Conservation (phyloP, 805 yeast genomes). For the Saccharomyces paradoxus region DNA sequence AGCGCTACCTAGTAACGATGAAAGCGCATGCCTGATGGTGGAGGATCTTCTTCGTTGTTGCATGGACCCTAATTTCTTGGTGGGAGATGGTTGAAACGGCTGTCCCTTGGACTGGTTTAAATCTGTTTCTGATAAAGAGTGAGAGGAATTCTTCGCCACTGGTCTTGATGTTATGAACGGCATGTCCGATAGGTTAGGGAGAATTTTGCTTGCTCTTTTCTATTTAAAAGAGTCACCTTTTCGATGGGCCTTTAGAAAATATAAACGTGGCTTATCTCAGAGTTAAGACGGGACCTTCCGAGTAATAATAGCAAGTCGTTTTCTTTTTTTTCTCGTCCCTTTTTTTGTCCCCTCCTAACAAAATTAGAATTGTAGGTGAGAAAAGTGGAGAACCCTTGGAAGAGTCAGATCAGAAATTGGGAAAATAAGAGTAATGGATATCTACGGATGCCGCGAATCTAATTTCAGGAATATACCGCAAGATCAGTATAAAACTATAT, state of each 20-base stretch:
- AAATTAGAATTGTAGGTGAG: background rate
- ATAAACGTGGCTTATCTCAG: background rate
- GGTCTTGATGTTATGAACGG: background rate
- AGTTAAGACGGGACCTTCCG: background rate
- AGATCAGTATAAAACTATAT: background rate
- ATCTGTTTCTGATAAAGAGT: background rate
- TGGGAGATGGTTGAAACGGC: background rate
- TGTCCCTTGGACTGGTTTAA: background rate
- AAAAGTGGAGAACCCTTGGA: background rate
- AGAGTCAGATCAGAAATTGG: background rate
- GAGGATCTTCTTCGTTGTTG: constrained; percentile 15
- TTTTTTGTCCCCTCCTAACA: background rate
- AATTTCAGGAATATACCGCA: background rate
- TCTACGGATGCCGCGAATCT: background rate
- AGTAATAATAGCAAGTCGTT: background rate
- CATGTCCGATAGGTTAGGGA: background rate
- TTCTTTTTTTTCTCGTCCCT: background rate
- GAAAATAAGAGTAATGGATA: background rate
- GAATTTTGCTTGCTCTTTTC: background rate
- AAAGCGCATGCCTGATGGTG: constrained; percentile 20
- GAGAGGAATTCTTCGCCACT: background rate
- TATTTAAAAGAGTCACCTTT: background rate
- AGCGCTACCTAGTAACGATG: constrained; percentile 14
- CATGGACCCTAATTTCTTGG: constrained; percentile 1
- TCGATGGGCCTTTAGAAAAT: background rate